A percentile compares a stretch with the other conserved stretches of the same genome.
These are phyloP conservation scores for Agrostemma githago DNA, from an alignment of 148 eudicot genomes.

Conservation along the genomic window DNA sequence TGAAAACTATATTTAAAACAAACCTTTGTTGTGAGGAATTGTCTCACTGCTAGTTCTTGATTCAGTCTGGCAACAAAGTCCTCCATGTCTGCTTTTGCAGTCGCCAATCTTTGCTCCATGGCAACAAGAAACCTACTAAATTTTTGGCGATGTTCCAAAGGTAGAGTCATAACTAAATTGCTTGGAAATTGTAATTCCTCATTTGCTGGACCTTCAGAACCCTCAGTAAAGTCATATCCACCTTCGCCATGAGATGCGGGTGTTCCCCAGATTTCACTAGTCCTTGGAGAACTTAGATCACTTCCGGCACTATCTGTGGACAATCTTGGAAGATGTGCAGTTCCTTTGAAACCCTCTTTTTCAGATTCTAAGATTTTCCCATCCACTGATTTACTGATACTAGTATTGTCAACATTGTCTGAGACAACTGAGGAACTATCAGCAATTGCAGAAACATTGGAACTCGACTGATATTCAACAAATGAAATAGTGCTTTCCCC, in stretches of 20 bases:
- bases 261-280: conserved; percentile 38
- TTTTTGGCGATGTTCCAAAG: conserved; percentile 64
- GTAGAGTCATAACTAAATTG: conserved; percentile 55
- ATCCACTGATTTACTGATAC: conserved; percentile 48
- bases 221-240: conserved; percentile 35
- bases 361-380: conserved; percentile 34
- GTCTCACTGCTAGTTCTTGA: conserved; percentile 83
- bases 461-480: conserved; percentile 35
- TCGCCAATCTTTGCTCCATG: conserved; percentile 58
- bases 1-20: conserved; percentile 3
- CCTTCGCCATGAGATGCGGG: conserved; percentile 32
- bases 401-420: conserved; percentile 50
- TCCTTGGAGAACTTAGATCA: conserved; percentile 39
- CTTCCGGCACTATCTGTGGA: conserved; percentile 60
- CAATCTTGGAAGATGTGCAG: conserved; percentile 30
- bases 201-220: conserved; percentile 32
- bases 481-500: conserved; percentile 28
- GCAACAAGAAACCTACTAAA: conserved; percentile 62
- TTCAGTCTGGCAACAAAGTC: conserved; percentile 79
- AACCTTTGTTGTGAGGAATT: conserved; percentile 88
- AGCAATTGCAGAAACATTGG: conserved; percentile 36
- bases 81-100: conserved; percentile 90
- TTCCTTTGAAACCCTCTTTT: conserved; percentile 29
- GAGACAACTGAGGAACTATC: conserved; percentile 54
- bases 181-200: conserved; percentile 41